Evolutionary conservation across 2,329 filamentous ascomycete genomes (phyloP).

Genomic region (Fusarium sp.): DNA sequence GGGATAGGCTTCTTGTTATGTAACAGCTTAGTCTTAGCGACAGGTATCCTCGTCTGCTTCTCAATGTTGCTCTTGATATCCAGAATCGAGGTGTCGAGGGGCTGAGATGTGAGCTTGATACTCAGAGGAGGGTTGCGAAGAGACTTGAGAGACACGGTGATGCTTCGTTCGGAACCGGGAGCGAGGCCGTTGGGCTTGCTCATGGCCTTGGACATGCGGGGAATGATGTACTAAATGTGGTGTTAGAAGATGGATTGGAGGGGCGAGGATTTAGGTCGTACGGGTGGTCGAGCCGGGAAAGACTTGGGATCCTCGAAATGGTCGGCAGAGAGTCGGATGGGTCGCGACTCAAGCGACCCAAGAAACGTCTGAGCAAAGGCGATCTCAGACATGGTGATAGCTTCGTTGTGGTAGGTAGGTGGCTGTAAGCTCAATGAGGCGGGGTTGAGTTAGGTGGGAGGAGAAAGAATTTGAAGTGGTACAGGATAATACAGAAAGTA

Average conservation of each 20-base stretch:
- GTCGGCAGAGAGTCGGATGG: slow-evolving; percentile 85
- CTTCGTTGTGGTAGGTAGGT: slow-evolving; percentile 12
- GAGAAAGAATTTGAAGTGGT: neutral
- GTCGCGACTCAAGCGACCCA: slow-evolving; percentile 79
- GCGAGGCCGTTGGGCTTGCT: slow-evolving; percentile 61
- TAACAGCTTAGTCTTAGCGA: slow-evolving; percentile 88
- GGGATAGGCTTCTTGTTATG: slow-evolving; percentile 87
- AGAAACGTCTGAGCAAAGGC: slow-evolving; percentile 89
- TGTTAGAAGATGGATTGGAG: slow-evolving; percentile 13
- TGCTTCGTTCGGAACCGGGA: slow-evolving; percentile 65
- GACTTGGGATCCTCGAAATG: slow-evolving; percentile 88
- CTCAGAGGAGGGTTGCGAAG: slow-evolving; percentile 80
- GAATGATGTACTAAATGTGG: slow-evolving; percentile 73
- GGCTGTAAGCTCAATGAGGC: slow-evolving; percentile 32
- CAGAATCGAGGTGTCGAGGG: slow-evolving; percentile 78
- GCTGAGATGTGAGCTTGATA: slow-evolving; percentile 72
- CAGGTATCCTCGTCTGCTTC: slow-evolving; percentile 69
- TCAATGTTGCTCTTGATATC: slow-evolving; percentile 81
- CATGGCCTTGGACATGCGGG: slow-evolving; percentile 72
- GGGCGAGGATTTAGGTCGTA: slow-evolving; percentile 56
- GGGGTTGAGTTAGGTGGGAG: slow-evolving; percentile 34
- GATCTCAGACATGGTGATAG: slow-evolving; percentile 78
- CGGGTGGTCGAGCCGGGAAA: slow-evolving; percentile 81
- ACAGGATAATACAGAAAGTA: neutral
- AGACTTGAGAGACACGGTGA: slow-evolving; percentile 77